These are phyloP conservation scores for Mortierella sp. DNA, from an alignment of 371 early-diverging fungal species.

Conservation along the genomic window DNA sequence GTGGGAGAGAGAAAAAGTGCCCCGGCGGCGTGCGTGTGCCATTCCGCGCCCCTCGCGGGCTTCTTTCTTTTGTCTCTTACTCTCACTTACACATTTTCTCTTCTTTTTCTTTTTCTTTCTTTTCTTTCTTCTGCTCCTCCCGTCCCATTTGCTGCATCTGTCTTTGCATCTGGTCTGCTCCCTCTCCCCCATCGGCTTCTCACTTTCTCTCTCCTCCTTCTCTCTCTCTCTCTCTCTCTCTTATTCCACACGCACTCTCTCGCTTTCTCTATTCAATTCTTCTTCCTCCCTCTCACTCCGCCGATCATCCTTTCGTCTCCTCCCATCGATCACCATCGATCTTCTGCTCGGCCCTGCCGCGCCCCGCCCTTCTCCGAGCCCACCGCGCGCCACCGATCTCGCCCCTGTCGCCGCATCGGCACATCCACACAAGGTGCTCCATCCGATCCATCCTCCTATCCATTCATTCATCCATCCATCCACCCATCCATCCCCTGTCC, in stretches of 20 bases:
- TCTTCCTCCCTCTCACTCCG: background rate
- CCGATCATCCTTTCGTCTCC: conserved; percentile 1
- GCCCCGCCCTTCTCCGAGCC: conserved; percentile 16
- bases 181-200: too few relatives aligned
- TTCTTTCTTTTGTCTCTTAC: background rate
- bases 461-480: background rate
- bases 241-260: background rate
- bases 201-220: background rate
- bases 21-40: too few relatives aligned
- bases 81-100: background rate
- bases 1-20: too few relatives aligned
- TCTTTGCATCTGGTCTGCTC: background rate
- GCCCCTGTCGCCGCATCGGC: conserved; percentile 3
- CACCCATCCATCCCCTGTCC: background rate
- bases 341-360: conserved; percentile 5
- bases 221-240: conserved; percentile 1
- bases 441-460: background rate
- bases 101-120: conserved; percentile 1
- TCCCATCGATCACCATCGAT: background rate
- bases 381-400: too few relatives aligned
- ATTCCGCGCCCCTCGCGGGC: background rate
- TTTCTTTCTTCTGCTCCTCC: background rate
- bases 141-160: background rate
- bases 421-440: conserved; percentile 19
- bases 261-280: background rate